These are phyloP conservation scores for Sporothrix sp. DNA, from an alignment of 2,329 filamentous ascomycete species.

Conservation along the genomic window DNA sequence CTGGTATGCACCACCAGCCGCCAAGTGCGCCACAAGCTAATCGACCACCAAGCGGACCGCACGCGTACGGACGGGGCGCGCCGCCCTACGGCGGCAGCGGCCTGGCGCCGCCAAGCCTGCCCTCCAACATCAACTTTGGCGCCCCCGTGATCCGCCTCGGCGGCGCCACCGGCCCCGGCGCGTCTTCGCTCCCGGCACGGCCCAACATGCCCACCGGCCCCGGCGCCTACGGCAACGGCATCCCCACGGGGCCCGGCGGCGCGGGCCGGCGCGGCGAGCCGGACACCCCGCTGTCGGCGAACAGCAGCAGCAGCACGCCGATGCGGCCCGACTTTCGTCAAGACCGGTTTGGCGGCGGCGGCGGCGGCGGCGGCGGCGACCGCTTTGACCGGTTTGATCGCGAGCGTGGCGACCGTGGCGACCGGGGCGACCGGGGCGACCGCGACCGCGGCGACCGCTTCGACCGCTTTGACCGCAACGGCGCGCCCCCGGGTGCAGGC, in stretches of 20 bases:
- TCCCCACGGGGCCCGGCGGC: conserved; percentile 23
- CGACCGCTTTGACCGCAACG: background rate
- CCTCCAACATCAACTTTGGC: conserved; percentile 88
- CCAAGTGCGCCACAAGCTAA: conserved; percentile 60
- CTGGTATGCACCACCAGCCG: conserved; percentile 61
- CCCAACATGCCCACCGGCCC: conserved; percentile 39
- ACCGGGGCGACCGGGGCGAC: background rate
- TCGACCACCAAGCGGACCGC: conserved; percentile 41
- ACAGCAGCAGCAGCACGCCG: conserved; percentile 14
- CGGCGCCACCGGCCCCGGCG: conserved; percentile 44
- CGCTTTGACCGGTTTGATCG: background rate
- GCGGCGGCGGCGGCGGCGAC: conserved; percentile 42
- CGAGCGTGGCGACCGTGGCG: background rate
- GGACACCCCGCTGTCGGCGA: conserved; percentile 30
- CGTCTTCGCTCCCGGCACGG: conserved; percentile 16
- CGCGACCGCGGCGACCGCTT: background rate
- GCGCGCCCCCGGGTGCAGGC: background rate
- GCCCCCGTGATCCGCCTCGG: conserved; percentile 92
- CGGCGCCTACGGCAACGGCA: conserved; percentile 13
- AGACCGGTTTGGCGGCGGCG: conserved; percentile 23
- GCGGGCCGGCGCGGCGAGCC: conserved; percentile 38
- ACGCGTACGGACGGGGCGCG: conserved; percentile 45
- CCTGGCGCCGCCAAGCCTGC: conserved; percentile 77
- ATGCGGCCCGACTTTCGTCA: conserved; percentile 12
- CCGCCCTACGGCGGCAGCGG: background rate